Evolutionary conservation across 306 rosid genomes (phyloP).

Genomic region (Clitoria ternatea): DNA sequence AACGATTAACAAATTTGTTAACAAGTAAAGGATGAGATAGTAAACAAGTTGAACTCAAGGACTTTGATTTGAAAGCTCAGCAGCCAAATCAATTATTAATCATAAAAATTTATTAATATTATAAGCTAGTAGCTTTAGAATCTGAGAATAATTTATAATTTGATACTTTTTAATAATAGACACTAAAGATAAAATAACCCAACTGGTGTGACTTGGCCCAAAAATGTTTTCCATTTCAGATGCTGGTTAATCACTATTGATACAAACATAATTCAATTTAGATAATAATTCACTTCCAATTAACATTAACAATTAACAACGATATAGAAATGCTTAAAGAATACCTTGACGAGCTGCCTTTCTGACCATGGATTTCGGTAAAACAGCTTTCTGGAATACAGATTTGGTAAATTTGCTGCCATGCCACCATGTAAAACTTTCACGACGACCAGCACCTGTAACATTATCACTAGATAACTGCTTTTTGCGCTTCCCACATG

Average conservation of each 20-base stretch:
- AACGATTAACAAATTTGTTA: no score
- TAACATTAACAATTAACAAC: no score
- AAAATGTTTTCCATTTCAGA: background rate
- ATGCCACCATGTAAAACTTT: constrained; percentile 70
- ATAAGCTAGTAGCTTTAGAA: background rate
- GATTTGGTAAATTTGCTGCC: constrained; percentile 60
- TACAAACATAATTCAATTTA: background rate
- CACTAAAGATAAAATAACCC: background rate
- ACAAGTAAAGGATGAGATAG: no score
- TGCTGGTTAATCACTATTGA: background rate
- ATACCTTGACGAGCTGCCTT: constrained; percentile 86
- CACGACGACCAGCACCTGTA: constrained; percentile 33
- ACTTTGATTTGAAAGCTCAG: background rate
- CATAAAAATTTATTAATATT: background rate
- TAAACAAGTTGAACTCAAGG: background rate
- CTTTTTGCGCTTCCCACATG: constrained; percentile 58
- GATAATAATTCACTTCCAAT: background rate
- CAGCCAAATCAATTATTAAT: background rate
- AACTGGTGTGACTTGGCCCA: background rate
- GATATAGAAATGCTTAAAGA: no score
- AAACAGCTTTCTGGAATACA: constrained; percentile 72
- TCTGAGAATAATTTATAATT: background rate
- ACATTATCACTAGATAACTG: constrained; percentile 52
- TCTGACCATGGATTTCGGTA: constrained; percentile 48
- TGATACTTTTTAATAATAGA: background rate